phyloP scores from a whole-genome alignment of 164 flowering plant genomes.

The Tetracentron sinense region DNA sequence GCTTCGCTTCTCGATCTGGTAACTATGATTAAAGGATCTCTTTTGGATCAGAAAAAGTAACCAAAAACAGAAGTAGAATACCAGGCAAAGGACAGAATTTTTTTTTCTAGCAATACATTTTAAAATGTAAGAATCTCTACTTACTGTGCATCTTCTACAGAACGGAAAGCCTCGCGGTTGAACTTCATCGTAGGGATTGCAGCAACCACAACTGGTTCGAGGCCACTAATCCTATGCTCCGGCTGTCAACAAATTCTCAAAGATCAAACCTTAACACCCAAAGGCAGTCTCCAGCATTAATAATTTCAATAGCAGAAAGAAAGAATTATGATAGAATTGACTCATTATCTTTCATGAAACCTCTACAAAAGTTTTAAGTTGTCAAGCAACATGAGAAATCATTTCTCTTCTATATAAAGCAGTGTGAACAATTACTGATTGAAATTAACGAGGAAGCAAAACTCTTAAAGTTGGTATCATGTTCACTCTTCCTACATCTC shows the following conservation, averaged over 20 bases:
- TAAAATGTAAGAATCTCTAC: slow-evolving; percentile 17
- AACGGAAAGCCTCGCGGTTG: slow-evolving; percentile 49
- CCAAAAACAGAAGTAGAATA: too few relatives aligned
- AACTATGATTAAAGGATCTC: too few relatives aligned
- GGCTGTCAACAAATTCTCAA: slow-evolving; percentile 33
- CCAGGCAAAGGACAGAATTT: neutral
- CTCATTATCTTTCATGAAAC: too few relatives aligned
- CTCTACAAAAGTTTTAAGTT: too few relatives aligned
- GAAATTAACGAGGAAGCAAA: neutral
- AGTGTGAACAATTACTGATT: neutral
- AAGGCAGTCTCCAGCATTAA: neutral
- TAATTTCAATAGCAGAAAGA: neutral
- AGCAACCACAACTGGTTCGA: slow-evolving; percentile 60
- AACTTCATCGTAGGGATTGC: slow-evolving; percentile 72
- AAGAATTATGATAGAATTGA: too few relatives aligned
- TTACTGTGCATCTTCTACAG: slow-evolving; percentile 72
- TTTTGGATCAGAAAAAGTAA: neutral
- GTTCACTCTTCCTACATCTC: too few relatives aligned
- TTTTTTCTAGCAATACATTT: neutral
- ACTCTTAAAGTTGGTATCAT: too few relatives aligned
- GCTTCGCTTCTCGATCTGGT: too few relatives aligned
- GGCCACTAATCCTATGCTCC: slow-evolving; percentile 44
- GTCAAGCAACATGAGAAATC: neutral
- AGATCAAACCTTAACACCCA: slow-evolving; percentile 1
- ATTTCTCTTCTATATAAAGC: neutral